Evolutionary conservation across 495 filamentous ascomycete species (phyloP), one percentile per base, ranked within the genome.

Genomic region (Penicillium dipodomyicola): DNA sequence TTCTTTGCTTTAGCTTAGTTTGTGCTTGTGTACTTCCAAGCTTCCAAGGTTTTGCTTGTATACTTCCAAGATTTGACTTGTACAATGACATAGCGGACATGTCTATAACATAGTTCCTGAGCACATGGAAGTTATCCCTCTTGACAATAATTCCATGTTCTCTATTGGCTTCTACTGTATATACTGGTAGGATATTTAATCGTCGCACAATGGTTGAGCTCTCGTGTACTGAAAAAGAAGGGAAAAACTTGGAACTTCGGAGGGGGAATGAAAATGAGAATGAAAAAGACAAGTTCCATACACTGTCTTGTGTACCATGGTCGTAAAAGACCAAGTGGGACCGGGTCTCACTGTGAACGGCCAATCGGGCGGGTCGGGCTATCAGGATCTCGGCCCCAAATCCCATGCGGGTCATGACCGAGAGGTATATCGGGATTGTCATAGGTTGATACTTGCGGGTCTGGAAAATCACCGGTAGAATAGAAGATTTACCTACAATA

Each of bases 311-410:
- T 39, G n/a, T 39, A 17, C 6, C 15, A 3, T 2, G 4, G 35
- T n/a, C 15, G 35, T 39, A 39, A 39, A 6, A 39, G 5, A 17
- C 35, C 0, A 17, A 39, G 35, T 39, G 35, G n/a, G n/a, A 14
- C 15, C 7, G 7, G 6, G 35, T 39, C 35, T 39, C n/a, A 39
- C 15, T 8, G 17, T 9, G 0, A 1, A 1, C 6, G 11, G 11
- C 50, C 50, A 53, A 53, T 44, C 50, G 50, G 39, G 7, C 27
- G 22, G 35, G 23, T 51, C 27, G 44, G 44, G 27, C 45, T 48
- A 29, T 27, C 35, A 27, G 27, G 17, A 19, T 19, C 23, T 45
- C 43, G 20, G 17, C 12, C 20, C 22, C 35, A 22, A 22, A 33
- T 14, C 14, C 48, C 30, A 33, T 30, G 7, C 48, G 48, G 30